Evolutionary conservation across 352 stramenopile species (phyloP), one percentile per base, ranked within the genome.

Genomic region (Globisporangium sylvaticum): DNA sequence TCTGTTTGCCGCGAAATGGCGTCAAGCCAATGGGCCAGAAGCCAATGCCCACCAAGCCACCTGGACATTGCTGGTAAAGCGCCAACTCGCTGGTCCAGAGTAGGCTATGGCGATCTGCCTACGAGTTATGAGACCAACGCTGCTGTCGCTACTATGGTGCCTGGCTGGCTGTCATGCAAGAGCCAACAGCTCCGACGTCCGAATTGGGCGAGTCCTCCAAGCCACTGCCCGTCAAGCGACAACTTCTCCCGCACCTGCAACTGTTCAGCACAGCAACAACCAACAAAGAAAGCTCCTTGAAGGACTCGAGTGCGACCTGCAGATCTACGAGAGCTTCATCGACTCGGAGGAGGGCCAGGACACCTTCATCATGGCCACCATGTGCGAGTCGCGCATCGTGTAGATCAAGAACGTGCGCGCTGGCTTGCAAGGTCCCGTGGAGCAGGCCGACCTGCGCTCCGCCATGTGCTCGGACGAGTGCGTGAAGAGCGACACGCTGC

Each of bases 311-410:
- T 97, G 90, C 67, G 75, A 91, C 27, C 55, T 88, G 31, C 42
- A 75, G 31, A 59, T 88, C 58, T 91, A 88, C 70, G 65, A 80
- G 20, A 62, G 66, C 1, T 90, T 87, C 37, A 75, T 87, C 25
- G 76, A 78, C 61, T 88, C 83, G 12, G 74, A 85, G 0, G 78
- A 80, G 50, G 86, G 84, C 0, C 74, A 87, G 24, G 68, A 91
- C 57, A 91, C 87, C 59, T 90, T 86, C 67, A 84, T 94, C 50
- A 83, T 82, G 68, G 78, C 86, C 29, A 83, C 86, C 24, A 59
- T 91, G 67, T 92, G 84, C 66, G 82, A 91, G 71, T 90, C 84
- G 25, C 83, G 72, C n/a, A 91, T 92, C 64, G 66, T 89, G 62
- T 87, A 88, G 63, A 66, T 92, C 58, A 89, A 88, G 65, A 81